Base-by-base conservation (phyloP, 345 rosid genomes). In the Eutrema yunnanense region DNA sequence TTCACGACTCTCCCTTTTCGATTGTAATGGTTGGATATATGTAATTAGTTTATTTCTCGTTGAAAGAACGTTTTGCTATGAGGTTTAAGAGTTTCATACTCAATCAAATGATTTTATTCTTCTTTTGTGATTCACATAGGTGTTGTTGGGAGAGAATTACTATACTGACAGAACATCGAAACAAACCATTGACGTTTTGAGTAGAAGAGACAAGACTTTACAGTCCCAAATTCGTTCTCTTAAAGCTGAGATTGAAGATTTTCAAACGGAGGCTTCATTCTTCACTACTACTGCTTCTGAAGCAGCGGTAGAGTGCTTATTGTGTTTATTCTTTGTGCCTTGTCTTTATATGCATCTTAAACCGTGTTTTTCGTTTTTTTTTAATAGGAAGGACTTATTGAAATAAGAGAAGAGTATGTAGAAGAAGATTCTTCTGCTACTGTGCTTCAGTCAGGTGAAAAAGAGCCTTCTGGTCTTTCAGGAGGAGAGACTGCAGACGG, bases 141-240 rank as follows among this genome's bases (percentile, higher is more conserved):
- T 91, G 69, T 86, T 95, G 65, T 59, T 92, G 55, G 99, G 99
- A 62, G 99, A 88, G 73, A 88, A 85, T 57, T 88, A 90, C 61
- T 85, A 84, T 65, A 85, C 82, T 3, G 94, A 95, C 5, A 84
- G 94, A 79, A 82, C 96, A 48, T 81, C 87, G 9, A 95, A 85
- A 73, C 96, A 92, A 81, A 85, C 98, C 0, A 77, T 86, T 62
- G 98, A 90, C 3, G 81, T 95, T 71, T 80, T 95, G 80, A 84
- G 67, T 62, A 88, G 98, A 80, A 88, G 98, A 71, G 96, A 87
- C 58, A 79, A 87, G 71, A 79, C 79, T 64, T 80, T 92, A 80
- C 85, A 82, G 71, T 83, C 88, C 3, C 86, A 90, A 41, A 82
- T 82, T 60, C 75, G 83, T 63, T 73, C 93, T 37, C 80, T 90